These are phyloP conservation scores for Porosira glacialis DNA, from an alignment of 352 stramenopile genomes.

Conservation along the genomic window DNA sequence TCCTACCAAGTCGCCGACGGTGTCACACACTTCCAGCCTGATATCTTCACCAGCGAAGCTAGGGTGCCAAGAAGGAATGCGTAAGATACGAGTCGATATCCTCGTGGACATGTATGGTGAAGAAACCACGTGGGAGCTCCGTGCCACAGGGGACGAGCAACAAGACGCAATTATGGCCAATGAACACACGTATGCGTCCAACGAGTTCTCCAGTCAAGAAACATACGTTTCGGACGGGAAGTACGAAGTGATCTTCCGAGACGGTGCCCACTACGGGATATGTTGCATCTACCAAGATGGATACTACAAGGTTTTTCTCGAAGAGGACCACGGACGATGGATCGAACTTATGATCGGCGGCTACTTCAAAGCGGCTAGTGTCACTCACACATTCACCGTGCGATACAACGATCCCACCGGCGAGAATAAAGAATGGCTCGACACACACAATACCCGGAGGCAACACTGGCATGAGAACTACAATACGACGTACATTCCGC, in stretches of 20 bases:
- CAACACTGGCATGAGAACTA: slow-evolving; percentile 21
- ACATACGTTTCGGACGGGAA: slow-evolving; percentile 19
- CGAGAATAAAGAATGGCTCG: slow-evolving; percentile 18
- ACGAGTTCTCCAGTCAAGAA: slow-evolving; percentile 8
- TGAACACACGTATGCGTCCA: slow-evolving; percentile 15
- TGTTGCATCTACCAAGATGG: slow-evolving; percentile 18
- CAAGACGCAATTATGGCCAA: slow-evolving; percentile 19
- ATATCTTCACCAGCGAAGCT: too few relatives aligned
- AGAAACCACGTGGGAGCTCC: slow-evolving; percentile 35
- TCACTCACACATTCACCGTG: slow-evolving; percentile 14
- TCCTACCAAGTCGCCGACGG: too few relatives aligned
- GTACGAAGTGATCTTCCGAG: slow-evolving; percentile 31
- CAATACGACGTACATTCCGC: slow-evolving; percentile 17
- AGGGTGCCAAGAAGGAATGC: too few relatives aligned
- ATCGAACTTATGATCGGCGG: slow-evolving; percentile 23
- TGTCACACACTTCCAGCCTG: too few relatives aligned
- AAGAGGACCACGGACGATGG: background rate
- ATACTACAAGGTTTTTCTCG: slow-evolving; percentile 28
- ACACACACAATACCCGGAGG: slow-evolving; percentile 30
- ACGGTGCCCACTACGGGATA: slow-evolving; percentile 26
- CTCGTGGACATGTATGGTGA: slow-evolving; percentile 5
- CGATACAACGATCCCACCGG: slow-evolving; percentile 2
- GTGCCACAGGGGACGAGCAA: slow-evolving; percentile 3
- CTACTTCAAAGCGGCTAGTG: slow-evolving; percentile 14
- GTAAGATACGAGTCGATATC: slow-evolving; percentile 27